Conservation (phyloP, 1,284 basidiomycete species). For the Earliella scabrosa region DNA sequence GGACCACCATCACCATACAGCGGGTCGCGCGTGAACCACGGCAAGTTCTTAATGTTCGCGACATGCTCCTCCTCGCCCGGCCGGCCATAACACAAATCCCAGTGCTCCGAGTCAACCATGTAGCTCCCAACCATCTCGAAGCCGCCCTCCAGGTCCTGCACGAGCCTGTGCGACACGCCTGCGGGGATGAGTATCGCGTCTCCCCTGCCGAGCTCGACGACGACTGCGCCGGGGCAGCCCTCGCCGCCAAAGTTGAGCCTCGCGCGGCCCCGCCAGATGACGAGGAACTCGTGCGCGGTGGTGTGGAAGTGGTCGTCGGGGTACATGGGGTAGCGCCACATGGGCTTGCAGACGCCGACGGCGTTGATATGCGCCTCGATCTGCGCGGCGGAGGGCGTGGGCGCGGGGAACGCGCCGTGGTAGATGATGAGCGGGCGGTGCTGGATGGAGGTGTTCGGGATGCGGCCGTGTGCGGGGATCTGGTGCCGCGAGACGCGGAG, state of each 20-base stretch:
- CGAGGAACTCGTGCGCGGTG: conserved; percentile 46
- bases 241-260: conserved; percentile 45
- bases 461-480: conserved; percentile 28
- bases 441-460: conserved; percentile 35
- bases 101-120: conserved; percentile 36
- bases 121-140: conserved; percentile 50
- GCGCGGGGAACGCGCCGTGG: conserved; percentile 28
- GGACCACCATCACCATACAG: conserved; percentile 45
- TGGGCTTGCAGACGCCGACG: conserved; percentile 40
- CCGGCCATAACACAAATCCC: conserved; percentile 45
- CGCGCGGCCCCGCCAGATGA: conserved; percentile 38
- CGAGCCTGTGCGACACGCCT: conserved; percentile 42
- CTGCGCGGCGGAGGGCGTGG: conserved; percentile 20
- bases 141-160: conserved; percentile 35
- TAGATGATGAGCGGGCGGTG: conserved; percentile 34
- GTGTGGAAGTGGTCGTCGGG: conserved; percentile 46
- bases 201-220: conserved; percentile 38
- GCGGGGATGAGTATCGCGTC: conserved; percentile 47
- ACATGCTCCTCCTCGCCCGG: conserved; percentile 31
- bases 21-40: conserved; percentile 45
- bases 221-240: conserved; percentile 37
- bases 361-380: conserved; percentile 38
- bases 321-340: conserved; percentile 49
- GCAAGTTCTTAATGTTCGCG: conserved; percentile 35
- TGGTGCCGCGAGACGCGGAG: conserved; percentile 29